Evolutionary conservation across 768 basidiomycete species (phyloP), one percentile per base, ranked within the genome.

Genomic region (Rhizopogon rudus): DNA sequence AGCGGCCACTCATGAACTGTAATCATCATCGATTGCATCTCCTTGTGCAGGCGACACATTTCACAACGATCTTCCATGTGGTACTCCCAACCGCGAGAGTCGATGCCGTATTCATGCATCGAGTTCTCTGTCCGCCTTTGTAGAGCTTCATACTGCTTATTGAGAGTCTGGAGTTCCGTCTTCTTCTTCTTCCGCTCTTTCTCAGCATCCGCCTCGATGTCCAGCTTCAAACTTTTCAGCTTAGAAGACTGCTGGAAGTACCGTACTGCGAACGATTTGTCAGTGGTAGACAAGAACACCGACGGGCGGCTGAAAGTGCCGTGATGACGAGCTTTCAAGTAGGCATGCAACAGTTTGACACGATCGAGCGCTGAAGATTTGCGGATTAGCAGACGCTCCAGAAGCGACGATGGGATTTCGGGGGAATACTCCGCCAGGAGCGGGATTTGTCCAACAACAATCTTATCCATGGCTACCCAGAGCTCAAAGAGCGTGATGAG

Each of bases 1-100:
- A n/a, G n/a, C 0, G 80, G 81, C 78, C 77, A 78, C 51, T 81
- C 81, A 37, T 77, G 67, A 5, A 75, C 58, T 1, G 25, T 0
- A 22, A 81, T 79, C 0, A 20, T 3, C 64, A 79, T 58, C 0
- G 1, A 17, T 0, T 22, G 16, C 0, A 66, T 63, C 48, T 61
- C 14, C 14, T 40, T 52, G 16, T 68, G 51, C 16, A 70, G 41
- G 2, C 6, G 5, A 43, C 76, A 77, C 51, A 68, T 75, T 1
- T 17, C 3, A 52, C 73, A 75, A 0, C 2, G 10, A 0, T 45
- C 9, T 17, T 49, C 45, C 10, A 28, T 56, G 3, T 44, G 44
- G 5, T 56, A 44, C 1, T 53, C 42, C 31, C 2, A 0, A 12
- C 46, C 46, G 31, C 46, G 17, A 17, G 31, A 35, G 17, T 13